Percentiles rank a stretch among this genome's conserved stretches.
Evolutionary conservation across 202 grass and related monocot genomes (phyloP).

Genomic region (Alloteropsis angusta): DNA sequence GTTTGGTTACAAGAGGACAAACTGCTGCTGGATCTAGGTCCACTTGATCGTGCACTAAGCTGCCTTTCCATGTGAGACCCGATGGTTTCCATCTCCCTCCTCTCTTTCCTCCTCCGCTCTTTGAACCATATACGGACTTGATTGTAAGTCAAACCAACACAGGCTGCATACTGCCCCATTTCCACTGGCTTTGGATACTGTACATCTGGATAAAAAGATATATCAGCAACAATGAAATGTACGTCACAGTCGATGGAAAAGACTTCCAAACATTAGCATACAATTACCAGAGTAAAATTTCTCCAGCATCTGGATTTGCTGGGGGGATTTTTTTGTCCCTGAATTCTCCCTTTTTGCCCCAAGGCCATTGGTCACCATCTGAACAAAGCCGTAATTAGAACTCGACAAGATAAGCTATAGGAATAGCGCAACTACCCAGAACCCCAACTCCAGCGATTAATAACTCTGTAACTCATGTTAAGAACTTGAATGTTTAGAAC

Average conservation of each 20-base stretch:
- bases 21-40: conserved; percentile 31
- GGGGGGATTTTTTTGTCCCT: conserved; percentile 59
- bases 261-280: neutral
- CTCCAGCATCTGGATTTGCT: conserved; percentile 71
- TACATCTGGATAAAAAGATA: conserved; percentile 39
- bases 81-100: conserved; percentile 37
- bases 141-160: conserved; percentile 61
- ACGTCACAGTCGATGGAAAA: neutral
- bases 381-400: conserved; percentile 16
- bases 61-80: conserved; percentile 22
- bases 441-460: neutral
- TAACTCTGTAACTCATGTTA: neutral
- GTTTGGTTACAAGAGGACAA: conserved; percentile 15
- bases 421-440: neutral
- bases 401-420: neutral
- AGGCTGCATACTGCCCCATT: conserved; percentile 52
- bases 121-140: conserved; percentile 91
- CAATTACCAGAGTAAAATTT: conserved; percentile 64
- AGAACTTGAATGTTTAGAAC: neutral
- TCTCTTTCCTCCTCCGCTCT: conserved; percentile 95
- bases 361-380: conserved; percentile 30
- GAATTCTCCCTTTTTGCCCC: conserved; percentile 31
- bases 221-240: neutral
- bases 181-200: conserved; percentile 70
- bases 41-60: conserved; percentile 26